phyloP scores from a whole-genome alignment of 768 basidiomycete genomes.

The Suillus americanus region DNA sequence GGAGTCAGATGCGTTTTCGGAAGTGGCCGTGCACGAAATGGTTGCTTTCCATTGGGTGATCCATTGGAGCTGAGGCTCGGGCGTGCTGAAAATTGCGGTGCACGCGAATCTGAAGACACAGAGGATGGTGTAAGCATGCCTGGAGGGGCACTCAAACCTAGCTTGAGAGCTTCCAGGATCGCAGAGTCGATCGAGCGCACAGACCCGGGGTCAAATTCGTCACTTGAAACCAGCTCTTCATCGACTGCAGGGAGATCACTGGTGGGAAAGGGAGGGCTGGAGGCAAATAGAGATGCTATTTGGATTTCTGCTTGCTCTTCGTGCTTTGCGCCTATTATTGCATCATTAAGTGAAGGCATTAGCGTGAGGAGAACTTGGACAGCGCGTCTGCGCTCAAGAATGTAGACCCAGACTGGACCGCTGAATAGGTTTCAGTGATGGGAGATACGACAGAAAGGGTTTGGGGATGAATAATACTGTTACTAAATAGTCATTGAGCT shows the following conservation, averaged over 20 bases:
- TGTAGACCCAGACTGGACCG: constrained; percentile 90
- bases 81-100: constrained; percentile 23
- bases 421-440: constrained; percentile 36
- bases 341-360: constrained; percentile 58
- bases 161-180: constrained; percentile 43
- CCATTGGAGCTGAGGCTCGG: constrained; percentile 32
- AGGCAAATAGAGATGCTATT: constrained; percentile 75
- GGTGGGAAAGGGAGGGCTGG: constrained; percentile 78
- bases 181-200: constrained; percentile 47
- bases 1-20: constrained; percentile 63
- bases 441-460: background rate
- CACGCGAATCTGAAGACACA: constrained; percentile 22
- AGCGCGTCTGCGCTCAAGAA: constrained; percentile 79
- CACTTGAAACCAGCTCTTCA: constrained; percentile 27
- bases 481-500: background rate
- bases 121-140: constrained; percentile 41
- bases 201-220: constrained; percentile 35
- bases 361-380: constrained; percentile 79
- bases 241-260: constrained; percentile 56
- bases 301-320: constrained; percentile 71
- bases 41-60: constrained; percentile 43
- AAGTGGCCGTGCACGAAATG: constrained; percentile 67
- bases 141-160: constrained; percentile 41
- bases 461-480: background rate
- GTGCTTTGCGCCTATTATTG: constrained; percentile 72